A percentile compares a stretch with the other conserved stretches of the same genome.
phyloP scores from a whole-genome alignment of 208 protist species.

The Plasmodiophora brassicae region DNA sequence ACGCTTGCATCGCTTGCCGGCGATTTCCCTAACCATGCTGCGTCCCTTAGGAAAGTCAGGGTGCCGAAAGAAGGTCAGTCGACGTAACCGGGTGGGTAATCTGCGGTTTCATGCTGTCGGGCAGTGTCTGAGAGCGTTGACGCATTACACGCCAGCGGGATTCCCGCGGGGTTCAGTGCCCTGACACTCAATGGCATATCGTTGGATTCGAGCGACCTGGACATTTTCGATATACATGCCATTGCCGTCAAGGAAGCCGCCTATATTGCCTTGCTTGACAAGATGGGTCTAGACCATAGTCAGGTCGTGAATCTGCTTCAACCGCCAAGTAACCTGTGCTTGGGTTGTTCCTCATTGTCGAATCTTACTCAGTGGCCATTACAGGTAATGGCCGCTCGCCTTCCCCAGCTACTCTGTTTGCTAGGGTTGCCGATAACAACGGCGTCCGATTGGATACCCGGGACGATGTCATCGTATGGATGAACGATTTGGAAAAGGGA shows the following conservation, averaged over 20 bases:
- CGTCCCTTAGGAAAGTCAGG: background rate
- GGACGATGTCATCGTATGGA: constrained; percentile 53
- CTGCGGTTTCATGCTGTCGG: too few relatives aligned
- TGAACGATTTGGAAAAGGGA: constrained; percentile 75
- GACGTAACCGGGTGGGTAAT: too few relatives aligned
- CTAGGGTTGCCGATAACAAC: too few relatives aligned
- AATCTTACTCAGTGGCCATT: too few relatives aligned
- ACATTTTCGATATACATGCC: background rate
- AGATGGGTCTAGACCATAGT: background rate
- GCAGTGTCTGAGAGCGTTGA: too few relatives aligned
- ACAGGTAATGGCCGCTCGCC: too few relatives aligned
- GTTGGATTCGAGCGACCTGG: background rate
- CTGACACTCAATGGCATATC: background rate
- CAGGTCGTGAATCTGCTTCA: background rate
- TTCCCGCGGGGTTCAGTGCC: background rate
- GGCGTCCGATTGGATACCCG: background rate
- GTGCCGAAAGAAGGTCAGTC: background rate
- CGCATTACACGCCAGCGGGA: background rate
- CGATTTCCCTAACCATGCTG: background rate
- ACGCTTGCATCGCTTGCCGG: background rate
- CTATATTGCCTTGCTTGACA: background rate
- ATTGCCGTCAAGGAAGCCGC: background rate
- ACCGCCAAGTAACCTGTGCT: too few relatives aligned
- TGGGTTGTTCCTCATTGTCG: too few relatives aligned
- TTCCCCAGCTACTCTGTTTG: too few relatives aligned